Conservation (phyloP, 2,329 filamentous ascomycete genomes). For the Colletotrichum sp. region DNA sequence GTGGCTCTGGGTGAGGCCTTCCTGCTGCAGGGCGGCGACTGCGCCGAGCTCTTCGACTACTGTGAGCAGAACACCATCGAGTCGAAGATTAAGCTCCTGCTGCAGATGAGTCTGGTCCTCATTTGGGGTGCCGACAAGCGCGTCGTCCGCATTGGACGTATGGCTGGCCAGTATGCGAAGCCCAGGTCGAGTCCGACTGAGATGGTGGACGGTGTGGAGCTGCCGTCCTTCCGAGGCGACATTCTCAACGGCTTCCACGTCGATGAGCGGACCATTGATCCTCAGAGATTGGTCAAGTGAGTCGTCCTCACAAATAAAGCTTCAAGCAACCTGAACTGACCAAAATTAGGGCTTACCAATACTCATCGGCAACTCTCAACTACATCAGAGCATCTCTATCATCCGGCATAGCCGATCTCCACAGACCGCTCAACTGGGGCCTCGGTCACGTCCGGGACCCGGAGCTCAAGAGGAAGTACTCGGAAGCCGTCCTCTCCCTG, state of each 20-base stretch:
- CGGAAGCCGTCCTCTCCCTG: conserved; percentile 82
- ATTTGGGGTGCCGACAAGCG: conserved; percentile 85
- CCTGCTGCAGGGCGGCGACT: conserved; percentile 94
- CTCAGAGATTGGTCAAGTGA: conserved; percentile 77
- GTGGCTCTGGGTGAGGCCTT: conserved; percentile 92
- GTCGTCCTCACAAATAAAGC: conserved; percentile 14
- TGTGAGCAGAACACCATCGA: conserved; percentile 90
- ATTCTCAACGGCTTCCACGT: conserved; percentile 89
- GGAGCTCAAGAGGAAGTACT: conserved; percentile 84
- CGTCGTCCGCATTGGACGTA: conserved; percentile 91
- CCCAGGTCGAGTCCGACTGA: conserved; percentile 90
- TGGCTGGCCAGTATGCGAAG: conserved; percentile 98
- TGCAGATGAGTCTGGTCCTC: conserved; percentile 96
- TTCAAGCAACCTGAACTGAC: neutral
- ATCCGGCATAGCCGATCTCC: conserved; percentile 91
- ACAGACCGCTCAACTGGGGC: conserved; percentile 93
- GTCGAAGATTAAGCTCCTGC: conserved; percentile 92
- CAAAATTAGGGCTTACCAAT: conserved; percentile 78
- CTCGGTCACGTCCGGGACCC: conserved; percentile 90
- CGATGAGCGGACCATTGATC: conserved; percentile 81
- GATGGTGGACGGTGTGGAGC: conserved; percentile 76
- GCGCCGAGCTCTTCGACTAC: conserved; percentile 96
- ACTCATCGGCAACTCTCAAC: conserved; percentile 93
- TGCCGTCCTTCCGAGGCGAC: conserved; percentile 92
- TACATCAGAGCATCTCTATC: conserved; percentile 85